These are phyloP conservation scores for Physcia stellaris DNA, from an alignment of 495 filamentous ascomycete species.

Conservation along the genomic window DNA sequence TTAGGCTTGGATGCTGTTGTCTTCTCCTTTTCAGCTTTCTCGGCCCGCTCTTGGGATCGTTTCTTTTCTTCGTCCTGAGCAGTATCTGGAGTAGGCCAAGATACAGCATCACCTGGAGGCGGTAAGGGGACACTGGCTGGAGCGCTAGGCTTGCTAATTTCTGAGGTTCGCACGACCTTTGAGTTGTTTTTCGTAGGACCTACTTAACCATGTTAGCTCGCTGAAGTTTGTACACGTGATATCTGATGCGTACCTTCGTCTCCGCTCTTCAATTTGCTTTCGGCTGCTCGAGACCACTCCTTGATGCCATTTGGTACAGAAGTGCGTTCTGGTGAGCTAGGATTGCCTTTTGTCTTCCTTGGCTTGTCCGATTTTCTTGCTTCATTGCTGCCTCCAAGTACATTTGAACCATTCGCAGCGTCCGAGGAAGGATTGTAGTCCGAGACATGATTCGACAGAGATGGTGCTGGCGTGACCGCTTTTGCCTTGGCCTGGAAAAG, in stretches of 20 bases:
- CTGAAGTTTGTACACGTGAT: too few relatives aligned
- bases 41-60: slow-evolving; percentile 47
- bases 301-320: too few relatives aligned
- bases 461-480: slow-evolving; percentile 25
- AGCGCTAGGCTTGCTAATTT: slow-evolving; percentile 9
- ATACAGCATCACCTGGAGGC: slow-evolving; percentile 56
- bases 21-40: slow-evolving; percentile 56
- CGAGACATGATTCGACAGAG: too few relatives aligned
- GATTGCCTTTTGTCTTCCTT: too few relatives aligned
- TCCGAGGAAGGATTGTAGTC: slow-evolving; percentile 20
- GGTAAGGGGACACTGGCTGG: slow-evolving; percentile 28
- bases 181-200: too few relatives aligned
- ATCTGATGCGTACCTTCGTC: slow-evolving; percentile 34
- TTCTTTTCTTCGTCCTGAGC: slow-evolving; percentile 63
- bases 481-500: slow-evolving; percentile 55
- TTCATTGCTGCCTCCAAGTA: slow-evolving; percentile 1
- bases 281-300: too few relatives aligned
- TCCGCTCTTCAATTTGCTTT: slow-evolving; percentile 34
- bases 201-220: too few relatives aligned
- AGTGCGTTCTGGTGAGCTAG: too few relatives aligned
- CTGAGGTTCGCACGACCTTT: too few relatives aligned
- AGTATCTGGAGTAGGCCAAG: slow-evolving; percentile 84
- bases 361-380: slow-evolving; percentile 20
- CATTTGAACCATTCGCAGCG: slow-evolving; percentile 1
- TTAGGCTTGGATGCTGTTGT: slow-evolving; percentile 36